These are phyloP conservation scores for Piper longum DNA, from an alignment of 164 flowering plant genomes.

Conservation along the genomic window DNA sequence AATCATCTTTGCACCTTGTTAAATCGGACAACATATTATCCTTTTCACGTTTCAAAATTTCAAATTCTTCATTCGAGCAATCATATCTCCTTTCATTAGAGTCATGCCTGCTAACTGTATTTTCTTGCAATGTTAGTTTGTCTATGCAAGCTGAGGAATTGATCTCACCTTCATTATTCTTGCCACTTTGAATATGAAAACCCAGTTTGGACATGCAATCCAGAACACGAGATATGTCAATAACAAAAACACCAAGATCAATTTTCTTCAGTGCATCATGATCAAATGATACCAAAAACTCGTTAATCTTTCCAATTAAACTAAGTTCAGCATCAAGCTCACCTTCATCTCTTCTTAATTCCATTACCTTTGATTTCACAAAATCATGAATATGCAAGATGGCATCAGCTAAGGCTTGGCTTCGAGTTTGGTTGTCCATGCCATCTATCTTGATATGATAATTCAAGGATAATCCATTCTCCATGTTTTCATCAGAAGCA, in stretches of 20 bases:
- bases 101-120: conserved; percentile 33
- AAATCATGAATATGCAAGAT: conserved; percentile 60
- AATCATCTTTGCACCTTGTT: conserved; percentile 39
- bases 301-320: conserved; percentile 30
- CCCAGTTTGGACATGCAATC: conserved; percentile 38
- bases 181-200: conserved; percentile 38
- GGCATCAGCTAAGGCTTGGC: conserved; percentile 33
- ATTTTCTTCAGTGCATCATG: conserved; percentile 22
- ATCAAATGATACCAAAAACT: conserved; percentile 37
- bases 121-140: conserved; percentile 73
- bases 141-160: conserved; percentile 67
- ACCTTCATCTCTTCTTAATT: conserved; percentile 31
- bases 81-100: conserved; percentile 16
- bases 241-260: conserved; percentile 41
- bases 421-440: conserved; percentile 5
- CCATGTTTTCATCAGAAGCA: conserved; percentile 18
- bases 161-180: conserved; percentile 37
- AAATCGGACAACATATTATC: conserved; percentile 43
- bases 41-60: conserved; percentile 54
- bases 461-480: conserved; percentile 15
- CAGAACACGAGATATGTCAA: conserved; percentile 57
- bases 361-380: conserved; percentile 54
- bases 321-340: conserved; percentile 24
- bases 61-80: conserved; percentile 48
- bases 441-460: conserved; percentile 9